Evolutionary conservation across 2,329 filamentous ascomycete genomes (phyloP), one percentile per base, ranked within the genome.

Genomic region (Aspergillus nomiae): DNA sequence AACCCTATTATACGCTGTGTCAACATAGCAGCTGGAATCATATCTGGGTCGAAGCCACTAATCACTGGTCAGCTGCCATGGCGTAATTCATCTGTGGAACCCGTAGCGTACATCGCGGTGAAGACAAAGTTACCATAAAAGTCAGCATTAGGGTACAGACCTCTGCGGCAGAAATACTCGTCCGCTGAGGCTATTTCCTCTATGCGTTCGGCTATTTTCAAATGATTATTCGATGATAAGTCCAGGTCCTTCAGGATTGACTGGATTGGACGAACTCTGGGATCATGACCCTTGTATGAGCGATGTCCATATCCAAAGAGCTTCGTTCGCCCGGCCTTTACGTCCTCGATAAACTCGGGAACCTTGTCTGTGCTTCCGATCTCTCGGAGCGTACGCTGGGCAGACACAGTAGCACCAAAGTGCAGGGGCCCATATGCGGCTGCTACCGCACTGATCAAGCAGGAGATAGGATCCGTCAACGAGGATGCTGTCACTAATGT

Each of bases 401-500:
- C 85, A 26, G 82, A 81, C 66, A 87, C 86, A 0, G 84, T 85
- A 3, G 86, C 86, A n/a, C 85, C 86, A 60, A 85, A 86, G 71
- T 88, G 86, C 0, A 86, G 83, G 0, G 85, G 85, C 0, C 86
- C 86, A 66, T 86, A 85, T 0, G 84, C 84, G 0, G 85, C 80
- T n/a, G 83, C 81, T 6, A 84, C 79, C 0, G 84, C 83, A 1
- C 84, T 75, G 14, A 87, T 82, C 21, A 84, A 78, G 65, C 82
- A 85, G 63, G 74, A 75, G 78, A 86, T 72, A 0, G 85, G 85
- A 67, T 87, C 86, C 0, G 86, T 82, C 12, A 87, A 73, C 0
- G 83, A 84, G 60, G 82, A 85, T 9, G 85, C 84, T 24, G 86
- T 84, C 61, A 87, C 84, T 19, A 87, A 74, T 36, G 86, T 80